Conservation (phyloP, 805 yeast genomes). For the Starmerella bombi region DNA sequence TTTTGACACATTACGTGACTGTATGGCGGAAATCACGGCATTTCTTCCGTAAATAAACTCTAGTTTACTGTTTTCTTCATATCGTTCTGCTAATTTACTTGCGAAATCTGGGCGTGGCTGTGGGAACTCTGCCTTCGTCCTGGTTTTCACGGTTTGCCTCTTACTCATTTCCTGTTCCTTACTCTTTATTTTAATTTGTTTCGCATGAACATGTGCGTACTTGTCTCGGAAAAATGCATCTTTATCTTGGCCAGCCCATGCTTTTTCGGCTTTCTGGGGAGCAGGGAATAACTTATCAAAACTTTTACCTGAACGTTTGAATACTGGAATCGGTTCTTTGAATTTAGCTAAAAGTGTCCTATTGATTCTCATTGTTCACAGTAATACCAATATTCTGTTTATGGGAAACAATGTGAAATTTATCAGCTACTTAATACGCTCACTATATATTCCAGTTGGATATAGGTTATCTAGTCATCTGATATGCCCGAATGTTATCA, state of each 20-base stretch:
- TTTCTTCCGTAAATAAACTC: slow-evolving; percentile 71
- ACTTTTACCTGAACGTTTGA: slow-evolving; percentile 6
- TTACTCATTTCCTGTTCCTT: slow-evolving; percentile 17
- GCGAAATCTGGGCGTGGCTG: slow-evolving; percentile 14
- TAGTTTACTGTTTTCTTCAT: slow-evolving; percentile 32
- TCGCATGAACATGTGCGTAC: slow-evolving; percentile 55
- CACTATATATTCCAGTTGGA: too few species aligned
- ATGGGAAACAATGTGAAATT: too few species aligned
- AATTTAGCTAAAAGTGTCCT: too few species aligned
- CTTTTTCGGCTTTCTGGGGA: slow-evolving; percentile 32
- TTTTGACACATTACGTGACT: slow-evolving; percentile 40
- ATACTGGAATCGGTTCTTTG: slow-evolving; percentile 14
- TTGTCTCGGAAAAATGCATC: slow-evolving; percentile 48
- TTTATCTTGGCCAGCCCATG: slow-evolving; percentile 61
- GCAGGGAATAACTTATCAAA: slow-evolving; percentile 17
- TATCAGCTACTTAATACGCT: too few species aligned
- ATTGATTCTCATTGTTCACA: too few species aligned
- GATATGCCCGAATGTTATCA: too few species aligned
- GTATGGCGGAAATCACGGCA: slow-evolving; percentile 58
- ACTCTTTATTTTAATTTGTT: slow-evolving; percentile 26
- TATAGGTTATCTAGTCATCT: too few species aligned
- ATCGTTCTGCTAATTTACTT: slow-evolving; percentile 2
- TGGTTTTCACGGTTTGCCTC: background rate
- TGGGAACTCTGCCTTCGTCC: background rate
- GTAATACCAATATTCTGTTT: too few species aligned